Percentiles rank a stretch among this genome's conserved stretches.
Conservation (phyloP, 2,329 filamentous ascomycete species). For the Fusarium sp. region DNA sequence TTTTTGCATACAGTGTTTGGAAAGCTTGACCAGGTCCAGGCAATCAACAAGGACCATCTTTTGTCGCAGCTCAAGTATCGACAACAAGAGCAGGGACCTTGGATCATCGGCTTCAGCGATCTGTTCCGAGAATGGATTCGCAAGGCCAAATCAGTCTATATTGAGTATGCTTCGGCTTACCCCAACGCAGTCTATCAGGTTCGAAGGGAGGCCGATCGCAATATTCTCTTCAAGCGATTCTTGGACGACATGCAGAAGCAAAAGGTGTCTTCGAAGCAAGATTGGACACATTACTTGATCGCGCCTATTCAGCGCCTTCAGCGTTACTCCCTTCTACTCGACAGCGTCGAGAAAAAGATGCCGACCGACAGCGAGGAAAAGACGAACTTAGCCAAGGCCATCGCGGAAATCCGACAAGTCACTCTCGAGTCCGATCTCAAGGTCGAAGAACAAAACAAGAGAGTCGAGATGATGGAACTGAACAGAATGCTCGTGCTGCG, state of each 20-base stretch:
- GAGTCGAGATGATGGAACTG: conserved; percentile 87
- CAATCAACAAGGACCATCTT: conserved; percentile 91
- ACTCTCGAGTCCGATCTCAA: conserved; percentile 90
- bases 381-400: conserved; percentile 80
- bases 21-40: conserved; percentile 85
- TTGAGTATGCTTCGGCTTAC: conserved; percentile 90
- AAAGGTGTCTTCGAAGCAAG: conserved; percentile 80
- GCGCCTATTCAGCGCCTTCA: conserved; percentile 92
- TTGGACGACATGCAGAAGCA: conserved; percentile 81
- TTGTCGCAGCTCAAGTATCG: conserved; percentile 94
- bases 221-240: conserved; percentile 86
- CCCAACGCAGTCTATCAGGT: conserved; percentile 85
- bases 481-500: conserved; percentile 83
- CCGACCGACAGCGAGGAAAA: conserved; percentile 88
- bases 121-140: conserved; percentile 98
- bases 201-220: conserved; percentile 82
- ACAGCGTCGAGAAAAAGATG: conserved; percentile 86
- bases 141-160: conserved; percentile 87
- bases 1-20: conserved; percentile 91
- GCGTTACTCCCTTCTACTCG: conserved; percentile 83
- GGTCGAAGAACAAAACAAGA: conserved; percentile 90
- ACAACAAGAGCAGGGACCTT: conserved; percentile 95
- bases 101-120: conserved; percentile 92
- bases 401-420: conserved; percentile 89
- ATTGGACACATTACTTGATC: conserved; percentile 95